Conservation (phyloP, 768 basidiomycete species). For the Tulasnella sp. region DNA sequence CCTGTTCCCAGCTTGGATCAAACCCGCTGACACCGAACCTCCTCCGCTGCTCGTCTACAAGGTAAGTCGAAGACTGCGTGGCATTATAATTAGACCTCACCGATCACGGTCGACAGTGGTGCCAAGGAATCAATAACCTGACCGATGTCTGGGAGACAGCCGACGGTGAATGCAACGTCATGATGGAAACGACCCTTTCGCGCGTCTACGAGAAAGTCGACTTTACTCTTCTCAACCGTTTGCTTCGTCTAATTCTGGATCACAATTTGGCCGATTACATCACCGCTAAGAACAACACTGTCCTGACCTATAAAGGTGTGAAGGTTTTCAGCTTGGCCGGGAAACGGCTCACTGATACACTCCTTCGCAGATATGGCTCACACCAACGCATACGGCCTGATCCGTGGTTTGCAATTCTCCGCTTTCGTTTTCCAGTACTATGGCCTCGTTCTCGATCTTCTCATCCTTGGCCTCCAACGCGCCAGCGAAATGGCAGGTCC, state of each 20-base stretch:
- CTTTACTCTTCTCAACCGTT: constrained; percentile 85
- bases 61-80: constrained; percentile 21
- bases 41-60: constrained; percentile 96
- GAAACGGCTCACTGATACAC: not conserved
- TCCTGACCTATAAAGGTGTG: constrained; percentile 75
- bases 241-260: constrained; percentile 91
- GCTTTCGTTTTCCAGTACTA: constrained; percentile 99
- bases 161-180: constrained; percentile 94
- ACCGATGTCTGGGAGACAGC: constrained; percentile 98
- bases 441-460: constrained; percentile 86
- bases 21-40: constrained; percentile 94
- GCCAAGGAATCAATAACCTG: constrained; percentile 97
- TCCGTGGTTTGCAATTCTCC: constrained; percentile 96
- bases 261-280: constrained; percentile 99
- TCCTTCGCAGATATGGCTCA: constrained; percentile 71
- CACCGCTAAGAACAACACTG: constrained; percentile 97
- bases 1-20: constrained; percentile 98
- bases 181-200: constrained; percentile 97
- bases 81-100: not conserved
- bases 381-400: constrained; percentile 93
- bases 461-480: constrained; percentile 93
- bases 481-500: constrained; percentile 99
- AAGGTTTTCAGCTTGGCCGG: not conserved
- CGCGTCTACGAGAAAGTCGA: constrained; percentile 99
- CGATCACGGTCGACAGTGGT: constrained; percentile 45